Evolutionary conservation across 148 eudicot species (phyloP).

Genomic region (Bassia scoparia): DNA sequence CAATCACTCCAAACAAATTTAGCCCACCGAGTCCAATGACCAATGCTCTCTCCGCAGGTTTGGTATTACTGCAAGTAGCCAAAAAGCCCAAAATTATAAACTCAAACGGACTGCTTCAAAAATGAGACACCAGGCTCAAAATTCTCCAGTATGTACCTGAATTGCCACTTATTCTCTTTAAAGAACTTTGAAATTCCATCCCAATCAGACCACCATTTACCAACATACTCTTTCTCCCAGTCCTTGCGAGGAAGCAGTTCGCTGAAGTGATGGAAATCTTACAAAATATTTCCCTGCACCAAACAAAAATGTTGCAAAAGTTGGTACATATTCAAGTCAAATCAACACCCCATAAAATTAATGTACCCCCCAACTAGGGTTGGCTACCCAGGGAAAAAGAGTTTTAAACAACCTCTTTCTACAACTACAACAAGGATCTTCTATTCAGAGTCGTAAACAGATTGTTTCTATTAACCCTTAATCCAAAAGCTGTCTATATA

Average conservation of each 20-base stretch:
- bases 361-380: background rate
- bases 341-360: background rate
- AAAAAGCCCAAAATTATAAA: constrained; percentile 19
- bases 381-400: background rate
- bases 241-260: constrained; percentile 76
- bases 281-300: constrained; percentile 85
- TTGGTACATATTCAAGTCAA: background rate
- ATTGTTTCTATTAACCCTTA: background rate
- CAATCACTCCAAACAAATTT: constrained; percentile 79
- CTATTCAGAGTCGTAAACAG: background rate
- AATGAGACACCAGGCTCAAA: background rate
- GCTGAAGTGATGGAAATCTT: constrained; percentile 90
- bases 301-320: constrained; percentile 1
- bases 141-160: constrained; percentile 49
- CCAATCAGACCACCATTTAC: constrained; percentile 62
- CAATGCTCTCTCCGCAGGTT: constrained; percentile 74
- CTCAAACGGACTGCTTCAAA: background rate
- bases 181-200: constrained; percentile 66
- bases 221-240: constrained; percentile 75
- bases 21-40: constrained; percentile 86
- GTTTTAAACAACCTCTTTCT: background rate
- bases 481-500: constrained; percentile 5
- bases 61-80: constrained; percentile 74
- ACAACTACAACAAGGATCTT: background rate
- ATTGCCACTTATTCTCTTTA: constrained; percentile 77